Evolutionary conservation across 164 flowering plant species (phyloP), one percentile per base, ranked within the genome.

Genomic region (Stephania japonica): DNA sequence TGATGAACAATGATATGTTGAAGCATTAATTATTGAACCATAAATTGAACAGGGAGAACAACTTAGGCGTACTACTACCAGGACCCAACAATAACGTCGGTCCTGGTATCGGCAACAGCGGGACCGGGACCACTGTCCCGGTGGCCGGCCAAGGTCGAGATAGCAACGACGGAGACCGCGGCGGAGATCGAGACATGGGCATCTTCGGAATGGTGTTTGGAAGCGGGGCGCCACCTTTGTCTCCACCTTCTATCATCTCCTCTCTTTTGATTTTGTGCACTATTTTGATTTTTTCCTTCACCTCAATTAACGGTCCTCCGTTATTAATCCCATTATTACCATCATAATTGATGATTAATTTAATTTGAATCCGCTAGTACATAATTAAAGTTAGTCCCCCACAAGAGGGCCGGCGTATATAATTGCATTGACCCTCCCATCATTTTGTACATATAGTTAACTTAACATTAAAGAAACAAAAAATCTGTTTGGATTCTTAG

Each of bases 181-280:
- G 70, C 8, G 66, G 24, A 1, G 68, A 78, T n/a, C 76, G 75
- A 25, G 77, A 67, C 19, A 80, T 44, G n/a, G 82, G 72, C 78
- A 76, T 69, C 77, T 84, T 85, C 27, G 86, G 84, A 42, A 85
- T 84, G 92, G 72, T 83, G 66, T 87, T 84, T 43, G 82, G 88
- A 65, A 79, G 81, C 84, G 79, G 75, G 44, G 84, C 76, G 8
- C 53, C 81, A 42, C 41, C 83, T 16, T 23, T 23, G 16, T 49
- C 85, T 1, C 68, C 75, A 18, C 12, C 80, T 42, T 26, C 49
- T 27, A 14, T 23, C 41, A 49, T 73, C 19, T 50, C 67, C 32
- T 73, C 70, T 21, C 56, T 67, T 66, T n/a, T 67, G 42, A 73
- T 66, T 67, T 73, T 73, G 66, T 73, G 25, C 14, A 56, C 49